Base-by-base conservation (phyloP, 1,284 basidiomycete species). In the Cryptococcus sp. region DNA sequence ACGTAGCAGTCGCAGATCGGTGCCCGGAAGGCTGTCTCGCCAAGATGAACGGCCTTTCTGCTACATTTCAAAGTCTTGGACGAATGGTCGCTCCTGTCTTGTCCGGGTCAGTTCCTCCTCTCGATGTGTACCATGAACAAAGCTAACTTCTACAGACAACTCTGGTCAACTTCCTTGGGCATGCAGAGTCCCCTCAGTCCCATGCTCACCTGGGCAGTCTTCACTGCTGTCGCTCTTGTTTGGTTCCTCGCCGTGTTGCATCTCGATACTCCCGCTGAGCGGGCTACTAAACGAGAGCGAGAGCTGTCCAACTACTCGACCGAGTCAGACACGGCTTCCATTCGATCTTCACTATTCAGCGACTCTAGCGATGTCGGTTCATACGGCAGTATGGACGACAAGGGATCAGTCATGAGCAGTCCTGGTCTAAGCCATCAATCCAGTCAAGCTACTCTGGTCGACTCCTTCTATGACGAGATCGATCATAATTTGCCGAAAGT, bases 161-260 rank as follows among this genome's bases (percentile, higher is more conserved):
- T 46, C 10, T 46, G 47, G 47, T 11, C 44, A 8, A 13, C 8
- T 8, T 49, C 23, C 47, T 8, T 49, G 23, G 34, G 7, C 23
- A 30, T 49, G 15, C 23, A n/a, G 11, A 43, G 84, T 82, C 13
- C 81, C 81, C 38, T 78, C 76, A 37, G 79, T 77, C 56, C 78
- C 78, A 56, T 71, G 74, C 61, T 86, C 83, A 5, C 84, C 80
- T 4, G 73, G 70, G 66, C 88, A 84, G 30, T 38, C 71, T 83
- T 86, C 55, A 86, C 84, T 11, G 79, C 51, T 34, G 32, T 56
- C 14, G 49, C 54, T 5, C 14, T 56, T 36, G 5, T 50, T 34
- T 56, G 54, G 54, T 51, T 34, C 38, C 7, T 38, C 15, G 5
- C 31, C 6, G 42, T 46, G 14, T 49, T 50, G 11, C 48, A 37